Conservation (phyloP, 108 stramenopile species). For the Stephanodiscus minutulus region DNA sequence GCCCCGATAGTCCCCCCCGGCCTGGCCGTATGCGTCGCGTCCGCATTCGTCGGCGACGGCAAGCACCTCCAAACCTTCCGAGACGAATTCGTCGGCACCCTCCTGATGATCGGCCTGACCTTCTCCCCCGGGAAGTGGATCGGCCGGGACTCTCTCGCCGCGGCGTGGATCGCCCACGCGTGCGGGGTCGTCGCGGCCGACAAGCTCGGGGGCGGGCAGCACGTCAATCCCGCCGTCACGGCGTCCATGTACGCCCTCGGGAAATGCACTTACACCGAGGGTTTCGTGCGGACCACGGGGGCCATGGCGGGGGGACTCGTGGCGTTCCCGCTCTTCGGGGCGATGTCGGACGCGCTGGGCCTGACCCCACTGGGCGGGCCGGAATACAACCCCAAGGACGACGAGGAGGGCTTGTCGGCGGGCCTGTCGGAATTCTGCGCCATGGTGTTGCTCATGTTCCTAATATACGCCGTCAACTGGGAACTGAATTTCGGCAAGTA, state of each 20-base stretch:
- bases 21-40: slow-evolving; percentile 55
- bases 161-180: slow-evolving; percentile 78
- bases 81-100: slow-evolving; percentile 79
- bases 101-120: slow-evolving; percentile 83
- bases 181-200: slow-evolving; percentile 82
- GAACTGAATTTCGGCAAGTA: slow-evolving; percentile 84
- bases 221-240: slow-evolving; percentile 83
- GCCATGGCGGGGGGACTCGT: slow-evolving; percentile 85
- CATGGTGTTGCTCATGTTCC: slow-evolving; percentile 69
- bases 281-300: slow-evolving; percentile 73
- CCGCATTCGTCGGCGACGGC: slow-evolving; percentile 62
- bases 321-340: slow-evolving; percentile 79
- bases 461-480: slow-evolving; percentile 84
- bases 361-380: slow-evolving; percentile 84
- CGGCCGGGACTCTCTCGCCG: slow-evolving; percentile 48
- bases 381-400: slow-evolving; percentile 62
- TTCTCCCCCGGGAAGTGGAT: slow-evolving; percentile 92
- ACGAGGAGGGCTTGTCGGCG: slow-evolving; percentile 62
- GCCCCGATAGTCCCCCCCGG: slow-evolving; percentile 70
- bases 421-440: slow-evolving; percentile 75
- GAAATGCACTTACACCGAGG: slow-evolving; percentile 79
- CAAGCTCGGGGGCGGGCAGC: slow-evolving; percentile 71
- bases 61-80: slow-evolving; percentile 63
- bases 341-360: slow-evolving; percentile 55
- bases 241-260: slow-evolving; percentile 75